phyloP scores from a whole-genome alignment of 2,329 filamentous ascomycete genomes.

The Xylariaceae sp. region DNA sequence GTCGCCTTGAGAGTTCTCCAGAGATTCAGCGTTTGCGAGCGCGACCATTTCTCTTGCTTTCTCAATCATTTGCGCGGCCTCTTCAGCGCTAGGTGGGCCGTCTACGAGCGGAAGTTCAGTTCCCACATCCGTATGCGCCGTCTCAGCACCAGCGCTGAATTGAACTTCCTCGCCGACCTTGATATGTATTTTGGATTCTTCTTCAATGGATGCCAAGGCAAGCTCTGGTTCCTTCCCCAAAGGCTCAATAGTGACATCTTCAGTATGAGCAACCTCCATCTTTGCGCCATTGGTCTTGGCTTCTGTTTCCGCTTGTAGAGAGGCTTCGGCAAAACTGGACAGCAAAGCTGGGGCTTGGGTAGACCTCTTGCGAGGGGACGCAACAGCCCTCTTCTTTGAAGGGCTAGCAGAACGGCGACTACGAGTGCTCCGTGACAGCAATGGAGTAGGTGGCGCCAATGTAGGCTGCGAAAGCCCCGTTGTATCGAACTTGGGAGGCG shows the following conservation, averaged over 20 bases:
- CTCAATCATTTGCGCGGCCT: slow-evolving; percentile 76
- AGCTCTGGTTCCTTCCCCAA: slow-evolving; percentile 45
- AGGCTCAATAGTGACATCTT: slow-evolving; percentile 40
- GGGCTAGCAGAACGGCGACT: slow-evolving; percentile 54
- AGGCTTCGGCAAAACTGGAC: slow-evolving; percentile 36
- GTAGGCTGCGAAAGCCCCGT: slow-evolving; percentile 40
- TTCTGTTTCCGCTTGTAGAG: slow-evolving; percentile 29
- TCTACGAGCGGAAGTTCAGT: slow-evolving; percentile 63
- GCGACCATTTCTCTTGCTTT: slow-evolving; percentile 86
- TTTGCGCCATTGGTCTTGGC: slow-evolving; percentile 34
- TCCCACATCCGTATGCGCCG: slow-evolving; percentile 66
- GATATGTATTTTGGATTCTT: slow-evolving; percentile 59
- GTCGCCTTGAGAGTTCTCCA: slow-evolving; percentile 32
- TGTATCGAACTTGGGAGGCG: slow-evolving; percentile 71
- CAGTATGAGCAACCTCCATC: slow-evolving; percentile 38
- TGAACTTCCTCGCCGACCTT: slow-evolving; percentile 57
- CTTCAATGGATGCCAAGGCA: slow-evolving; percentile 47
- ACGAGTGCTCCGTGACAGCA: slow-evolving; percentile 42
- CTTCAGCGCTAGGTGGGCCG: slow-evolving; percentile 67
- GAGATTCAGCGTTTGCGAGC: slow-evolving; percentile 52
- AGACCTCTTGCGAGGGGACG: slow-evolving; percentile 52
- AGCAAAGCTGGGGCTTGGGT: slow-evolving; percentile 38
- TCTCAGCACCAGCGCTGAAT: slow-evolving; percentile 53
- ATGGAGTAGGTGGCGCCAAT: slow-evolving; percentile 46
- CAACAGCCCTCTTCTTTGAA: slow-evolving; percentile 46